Conservation (phyloP, 257 asterid species). For the Solanum clarkiae region DNA sequence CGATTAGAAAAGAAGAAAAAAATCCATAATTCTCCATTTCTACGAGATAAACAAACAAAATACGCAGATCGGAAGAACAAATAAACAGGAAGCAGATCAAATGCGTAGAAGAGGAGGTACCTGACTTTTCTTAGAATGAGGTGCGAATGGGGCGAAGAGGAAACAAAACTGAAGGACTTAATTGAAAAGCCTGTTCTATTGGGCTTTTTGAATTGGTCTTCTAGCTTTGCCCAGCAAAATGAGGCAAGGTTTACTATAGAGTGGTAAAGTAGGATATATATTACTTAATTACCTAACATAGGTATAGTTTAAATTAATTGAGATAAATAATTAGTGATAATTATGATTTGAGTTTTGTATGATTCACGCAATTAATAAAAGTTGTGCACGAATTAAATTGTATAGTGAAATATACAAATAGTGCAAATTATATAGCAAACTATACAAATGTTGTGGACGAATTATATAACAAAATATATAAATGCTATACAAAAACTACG, state of each 20-base stretch:
- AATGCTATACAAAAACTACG: no score
- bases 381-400: no score
- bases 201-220: neutral
- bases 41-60: neutral
- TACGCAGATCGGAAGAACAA: neutral
- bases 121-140: neutral
- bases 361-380: no score
- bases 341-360: no score
- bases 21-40: neutral
- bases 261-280: no score
- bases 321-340: no score
- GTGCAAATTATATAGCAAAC: no score
- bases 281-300: no score
- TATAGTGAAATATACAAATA: no score
- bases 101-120: neutral
- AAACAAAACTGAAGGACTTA: conserved; percentile 2
- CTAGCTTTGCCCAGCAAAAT: neutral
- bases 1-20: neutral
- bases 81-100: neutral
- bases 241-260: neutral
- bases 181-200: neutral
- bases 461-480: no score
- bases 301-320: no score
- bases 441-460: no score
- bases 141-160: neutral